Percentiles rank a stretch among this genome's conserved stretches.
Conservation (phyloP, 208 protist genomes). For the Trichomonas gallinae region DNA sequence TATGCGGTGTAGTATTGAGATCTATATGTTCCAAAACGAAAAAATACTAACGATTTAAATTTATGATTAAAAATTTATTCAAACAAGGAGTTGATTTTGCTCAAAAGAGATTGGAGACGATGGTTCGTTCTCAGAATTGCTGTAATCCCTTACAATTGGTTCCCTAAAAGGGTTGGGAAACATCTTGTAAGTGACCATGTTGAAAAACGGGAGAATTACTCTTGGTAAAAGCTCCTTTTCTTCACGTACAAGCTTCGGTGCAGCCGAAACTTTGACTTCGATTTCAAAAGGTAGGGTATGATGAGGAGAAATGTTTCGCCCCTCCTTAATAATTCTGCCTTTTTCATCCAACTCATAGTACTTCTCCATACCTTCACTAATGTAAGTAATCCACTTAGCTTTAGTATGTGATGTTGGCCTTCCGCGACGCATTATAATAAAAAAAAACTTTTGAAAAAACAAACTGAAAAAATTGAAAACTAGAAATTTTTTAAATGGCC, state of each 20-base stretch:
- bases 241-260: background rate
- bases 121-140: background rate
- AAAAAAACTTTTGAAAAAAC: background rate
- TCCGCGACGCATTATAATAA: background rate
- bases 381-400: background rate
- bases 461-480: background rate
- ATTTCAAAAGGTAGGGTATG: background rate
- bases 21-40: too few species aligned
- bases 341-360: background rate
- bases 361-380: background rate
- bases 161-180: background rate
- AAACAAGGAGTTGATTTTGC: background rate
- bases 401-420: background rate
- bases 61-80: background rate
- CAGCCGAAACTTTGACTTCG: background rate
- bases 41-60: too few species aligned
- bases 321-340: background rate
- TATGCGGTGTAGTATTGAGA: too few species aligned
- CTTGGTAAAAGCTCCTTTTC: background rate
- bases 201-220: background rate
- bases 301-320: background rate
- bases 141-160: background rate
- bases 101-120: background rate
- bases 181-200: background rate
- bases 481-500: background rate